Conservation (phyloP, 2,329 filamentous ascomycete species). For the Thelonectria discophora region DNA sequence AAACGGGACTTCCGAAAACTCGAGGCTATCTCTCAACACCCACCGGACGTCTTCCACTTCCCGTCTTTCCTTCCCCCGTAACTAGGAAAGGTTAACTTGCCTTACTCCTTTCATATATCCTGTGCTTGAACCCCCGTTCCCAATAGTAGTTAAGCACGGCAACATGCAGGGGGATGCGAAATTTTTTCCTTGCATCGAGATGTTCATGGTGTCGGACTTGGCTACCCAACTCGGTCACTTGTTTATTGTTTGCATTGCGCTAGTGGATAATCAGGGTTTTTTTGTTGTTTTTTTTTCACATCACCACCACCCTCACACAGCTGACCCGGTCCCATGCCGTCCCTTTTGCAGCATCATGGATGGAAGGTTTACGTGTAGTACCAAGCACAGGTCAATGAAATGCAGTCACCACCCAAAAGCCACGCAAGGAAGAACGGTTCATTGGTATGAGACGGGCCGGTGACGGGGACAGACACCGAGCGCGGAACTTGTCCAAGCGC, state of each 20-base stretch:
- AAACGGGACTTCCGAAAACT: slow-evolving; percentile 7
- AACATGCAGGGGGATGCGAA: slow-evolving; percentile 7
- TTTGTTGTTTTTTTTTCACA: neutral
- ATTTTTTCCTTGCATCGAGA: slow-evolving; percentile 14
- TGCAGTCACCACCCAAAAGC: slow-evolving; percentile 2
- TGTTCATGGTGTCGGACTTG: neutral
- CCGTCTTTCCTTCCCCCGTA: too few relatives aligned
- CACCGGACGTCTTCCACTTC: too few relatives aligned
- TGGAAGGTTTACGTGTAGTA: neutral
- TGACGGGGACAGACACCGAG: neutral
- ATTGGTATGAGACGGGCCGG: neutral
- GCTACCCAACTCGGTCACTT: slow-evolving; percentile 9
- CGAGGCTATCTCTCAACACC: neutral
- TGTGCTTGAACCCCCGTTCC: slow-evolving; percentile 4
- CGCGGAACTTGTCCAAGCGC: slow-evolving; percentile 1
- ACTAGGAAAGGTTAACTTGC: too few relatives aligned
- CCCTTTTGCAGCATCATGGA: neutral
- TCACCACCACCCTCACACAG: neutral
- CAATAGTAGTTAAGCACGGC: neutral
- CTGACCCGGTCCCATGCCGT: slow-evolving; percentile 7
- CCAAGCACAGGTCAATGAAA: neutral
- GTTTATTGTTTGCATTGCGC: neutral
- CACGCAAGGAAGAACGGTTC: neutral
- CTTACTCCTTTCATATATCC: too few relatives aligned
- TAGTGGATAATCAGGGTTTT: neutral